Conservation (phyloP, 306 rosid genomes). For the Ziziphus jujuba region DNA sequence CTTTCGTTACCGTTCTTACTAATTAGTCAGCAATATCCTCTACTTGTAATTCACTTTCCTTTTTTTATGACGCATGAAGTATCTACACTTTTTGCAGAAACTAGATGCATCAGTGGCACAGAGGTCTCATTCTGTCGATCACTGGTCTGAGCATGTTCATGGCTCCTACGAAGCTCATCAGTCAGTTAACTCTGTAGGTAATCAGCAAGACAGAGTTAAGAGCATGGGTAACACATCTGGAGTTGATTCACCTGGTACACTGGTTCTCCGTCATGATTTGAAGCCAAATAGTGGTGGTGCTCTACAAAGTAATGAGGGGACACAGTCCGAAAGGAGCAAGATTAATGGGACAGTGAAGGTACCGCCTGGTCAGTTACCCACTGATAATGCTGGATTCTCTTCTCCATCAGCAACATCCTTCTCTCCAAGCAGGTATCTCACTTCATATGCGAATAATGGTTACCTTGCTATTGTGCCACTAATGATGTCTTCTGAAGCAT, state of each 20-base stretch:
- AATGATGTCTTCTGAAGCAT: slow-evolving; percentile 4
- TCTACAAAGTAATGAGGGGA: slow-evolving; percentile 30
- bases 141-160: slow-evolving; percentile 47
- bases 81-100: slow-evolving; percentile 47
- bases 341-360: slow-evolving; percentile 48
- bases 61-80: slow-evolving; percentile 8
- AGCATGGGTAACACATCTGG: slow-evolving; percentile 22
- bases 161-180: slow-evolving; percentile 52
- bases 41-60: not conserved
- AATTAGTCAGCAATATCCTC: not conserved
- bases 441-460: slow-evolving; percentile 19
- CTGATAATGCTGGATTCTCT: slow-evolving; percentile 50
- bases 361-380: slow-evolving; percentile 42
- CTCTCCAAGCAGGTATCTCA: slow-evolving; percentile 60
- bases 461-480: not conserved
- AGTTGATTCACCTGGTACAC: slow-evolving; percentile 38
- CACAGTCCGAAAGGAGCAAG: slow-evolving; percentile 37
- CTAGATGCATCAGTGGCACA: slow-evolving; percentile 45
- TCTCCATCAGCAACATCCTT: slow-evolving; percentile 61
- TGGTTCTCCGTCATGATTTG: slow-evolving; percentile 31
- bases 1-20: not conserved
- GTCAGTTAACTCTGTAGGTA: slow-evolving; percentile 36
- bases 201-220: slow-evolving; percentile 34
- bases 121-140: slow-evolving; percentile 37
- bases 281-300: slow-evolving; percentile 39